phyloP scores from a whole-genome alignment of 2,329 filamentous ascomycete species.

The Atkinsonella texensis region DNA sequence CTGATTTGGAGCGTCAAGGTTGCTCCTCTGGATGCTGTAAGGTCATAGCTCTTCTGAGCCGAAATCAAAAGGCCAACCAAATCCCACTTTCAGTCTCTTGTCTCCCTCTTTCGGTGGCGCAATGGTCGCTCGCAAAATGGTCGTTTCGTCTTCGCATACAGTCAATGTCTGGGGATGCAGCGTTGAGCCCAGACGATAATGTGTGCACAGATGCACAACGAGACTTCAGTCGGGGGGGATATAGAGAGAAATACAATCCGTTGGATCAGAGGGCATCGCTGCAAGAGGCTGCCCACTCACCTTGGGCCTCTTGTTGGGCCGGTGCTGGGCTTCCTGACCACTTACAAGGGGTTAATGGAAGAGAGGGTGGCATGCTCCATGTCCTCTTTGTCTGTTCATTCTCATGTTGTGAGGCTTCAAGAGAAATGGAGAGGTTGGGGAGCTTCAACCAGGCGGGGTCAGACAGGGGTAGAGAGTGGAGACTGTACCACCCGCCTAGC shows the following conservation, averaged over 20 bases:
- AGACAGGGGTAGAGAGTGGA: too few species aligned
- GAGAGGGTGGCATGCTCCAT: not conserved
- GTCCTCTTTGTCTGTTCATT: too few species aligned
- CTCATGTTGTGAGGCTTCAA: not conserved
- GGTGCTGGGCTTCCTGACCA: not conserved
- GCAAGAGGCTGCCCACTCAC: conserved; percentile 1
- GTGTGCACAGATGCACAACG: too few species aligned
- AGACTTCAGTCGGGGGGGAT: not conserved
- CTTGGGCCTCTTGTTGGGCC: conserved; percentile 5
- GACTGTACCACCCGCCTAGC: too few species aligned
- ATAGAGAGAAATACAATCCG: not conserved
- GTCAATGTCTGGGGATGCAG: not conserved
- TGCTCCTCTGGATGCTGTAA: not conserved
- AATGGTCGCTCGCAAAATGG: not conserved
- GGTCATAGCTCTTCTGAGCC: not conserved
- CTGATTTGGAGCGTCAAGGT: not conserved
- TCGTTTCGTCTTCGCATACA: not conserved
- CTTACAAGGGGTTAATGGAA: not conserved
- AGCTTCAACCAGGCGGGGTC: too few species aligned
- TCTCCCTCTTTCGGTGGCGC: not conserved
- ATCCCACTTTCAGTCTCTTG: not conserved
- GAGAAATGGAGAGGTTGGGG: conserved; percentile 10
- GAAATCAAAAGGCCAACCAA: not conserved
- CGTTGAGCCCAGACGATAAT: too few species aligned
- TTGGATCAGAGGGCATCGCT: conserved; percentile 3